Base-by-base conservation (phyloP, 495 filamentous ascomycete genomes). In the Penicillium salamii region DNA sequence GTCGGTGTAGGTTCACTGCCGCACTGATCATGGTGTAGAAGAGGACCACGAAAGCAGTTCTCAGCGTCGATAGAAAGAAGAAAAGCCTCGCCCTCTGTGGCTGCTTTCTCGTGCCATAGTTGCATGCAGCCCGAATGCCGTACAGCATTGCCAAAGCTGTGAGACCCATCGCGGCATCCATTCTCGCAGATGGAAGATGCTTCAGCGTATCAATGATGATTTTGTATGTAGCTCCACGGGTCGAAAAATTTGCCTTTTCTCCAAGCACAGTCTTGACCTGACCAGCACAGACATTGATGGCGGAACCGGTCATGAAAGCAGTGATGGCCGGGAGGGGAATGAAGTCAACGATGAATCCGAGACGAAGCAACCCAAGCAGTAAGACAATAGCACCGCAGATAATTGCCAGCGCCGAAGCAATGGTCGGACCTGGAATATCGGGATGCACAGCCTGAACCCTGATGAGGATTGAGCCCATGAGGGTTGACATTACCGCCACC, bases 251-350 rank as follows among this genome's bases (percentile, higher is more conserved):
- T 1, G 78, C 81, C 0, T 72, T 80, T 64, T 93, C 86, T 6
- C 92, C 92, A 75, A 97, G 86, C 70, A 97, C 59, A 2, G 77
- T 76, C 3, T 87, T 82, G 29, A 95, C 77, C 66, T 96, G 92
- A 13, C 92, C 91, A 43, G 82, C 78, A 23, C 82, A 82, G 61
- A 97, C 96, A 58, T 83, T 95, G 67, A 97, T 73, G n/a, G 92
- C 92, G 0, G 91, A 93, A 5, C 92, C 92, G 4, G 92, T 96
- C 90, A 97, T 96, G 78, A 92, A 96, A 3, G 92, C 89, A n/a
- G 86, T 87, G 42, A 96, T 91, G 1, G 91, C 85, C 3, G 88
- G 81, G 32, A 96, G 78, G 1, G 92, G 84, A 61, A 96, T 97
- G 59, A 96, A 84, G 47, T 97, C 91, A 6, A 96, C 92, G 26